These are phyloP conservation scores for Solanum etuberosum DNA, from an alignment of 257 asterid species.

Conservation along the genomic window DNA sequence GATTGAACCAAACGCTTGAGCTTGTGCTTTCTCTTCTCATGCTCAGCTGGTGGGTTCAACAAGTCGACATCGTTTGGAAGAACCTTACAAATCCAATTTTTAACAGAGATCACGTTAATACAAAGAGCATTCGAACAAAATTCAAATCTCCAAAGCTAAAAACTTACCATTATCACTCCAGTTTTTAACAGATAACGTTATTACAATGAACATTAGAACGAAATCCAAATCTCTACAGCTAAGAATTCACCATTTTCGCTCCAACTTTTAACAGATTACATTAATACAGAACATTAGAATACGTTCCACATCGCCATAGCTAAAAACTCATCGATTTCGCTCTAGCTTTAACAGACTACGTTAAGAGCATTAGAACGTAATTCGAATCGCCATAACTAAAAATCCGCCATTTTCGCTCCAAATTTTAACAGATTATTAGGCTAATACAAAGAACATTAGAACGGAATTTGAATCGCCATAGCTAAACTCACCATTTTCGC, in stretches of 20 bases:
- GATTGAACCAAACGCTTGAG: constrained; percentile 21
- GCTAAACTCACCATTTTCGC: background rate
- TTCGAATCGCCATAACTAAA: background rate
- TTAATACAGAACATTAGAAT: background rate
- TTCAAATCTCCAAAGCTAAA: background rate
- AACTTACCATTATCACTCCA: background rate
- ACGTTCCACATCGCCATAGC: background rate
- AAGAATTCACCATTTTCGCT: background rate
- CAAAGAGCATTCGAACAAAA: background rate
- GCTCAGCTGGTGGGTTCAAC: constrained; percentile 14
- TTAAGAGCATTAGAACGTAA: background rate
- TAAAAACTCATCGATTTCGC: background rate
- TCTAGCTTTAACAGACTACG: background rate
- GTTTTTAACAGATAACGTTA: background rate
- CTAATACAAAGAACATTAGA: background rate
- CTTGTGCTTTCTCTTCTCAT: constrained; percentile 20
- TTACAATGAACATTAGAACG: background rate
- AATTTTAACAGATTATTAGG: background rate
- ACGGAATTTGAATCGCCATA: background rate
- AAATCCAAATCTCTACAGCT: background rate
- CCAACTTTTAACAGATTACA: background rate
- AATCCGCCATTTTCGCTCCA: background rate
- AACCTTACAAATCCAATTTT: background rate
- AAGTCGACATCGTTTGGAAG: constrained; percentile 21
- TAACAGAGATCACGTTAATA: background rate